Conservation (phyloP, 2,329 filamentous ascomycete species). For the Lasiodiplodia theobromae region DNA sequence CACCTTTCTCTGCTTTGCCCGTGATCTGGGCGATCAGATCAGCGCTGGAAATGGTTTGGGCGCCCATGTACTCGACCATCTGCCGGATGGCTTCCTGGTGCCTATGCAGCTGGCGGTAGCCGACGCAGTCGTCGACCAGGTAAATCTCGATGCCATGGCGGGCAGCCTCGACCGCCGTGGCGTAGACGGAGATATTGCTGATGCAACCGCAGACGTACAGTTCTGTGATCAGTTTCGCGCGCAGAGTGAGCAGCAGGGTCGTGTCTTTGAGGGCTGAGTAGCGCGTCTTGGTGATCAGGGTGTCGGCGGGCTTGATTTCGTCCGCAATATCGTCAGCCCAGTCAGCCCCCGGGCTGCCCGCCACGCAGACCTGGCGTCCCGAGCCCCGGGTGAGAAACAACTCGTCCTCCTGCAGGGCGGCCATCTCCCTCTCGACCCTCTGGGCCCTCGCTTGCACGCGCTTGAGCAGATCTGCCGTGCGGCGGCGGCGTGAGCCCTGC, state of each 20-base stretch:
- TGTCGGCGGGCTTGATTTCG: slow-evolving; percentile 61
- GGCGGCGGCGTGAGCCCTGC: slow-evolving; percentile 41
- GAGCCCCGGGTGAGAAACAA: slow-evolving; percentile 52
- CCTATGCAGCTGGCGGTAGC: slow-evolving; percentile 73
- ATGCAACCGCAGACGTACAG: slow-evolving; percentile 88
- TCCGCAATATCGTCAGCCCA: slow-evolving; percentile 58
- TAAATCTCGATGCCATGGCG: slow-evolving; percentile 87
- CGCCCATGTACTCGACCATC: slow-evolving; percentile 78
- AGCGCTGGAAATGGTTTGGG: slow-evolving; percentile 66
- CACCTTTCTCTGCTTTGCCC: slow-evolving; percentile 21
- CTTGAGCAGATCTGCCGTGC: slow-evolving; percentile 47
- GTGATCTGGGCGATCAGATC: slow-evolving; percentile 60
- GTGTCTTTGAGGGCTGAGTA: slow-evolving; percentile 88
- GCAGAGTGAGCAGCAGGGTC: slow-evolving; percentile 74
- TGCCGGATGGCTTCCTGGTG: slow-evolving; percentile 74
- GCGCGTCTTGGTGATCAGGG: slow-evolving; percentile 71
- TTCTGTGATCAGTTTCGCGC: slow-evolving; percentile 87
- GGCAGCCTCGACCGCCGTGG: slow-evolving; percentile 89
- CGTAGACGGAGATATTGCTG: slow-evolving; percentile 87
- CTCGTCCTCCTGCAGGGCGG: slow-evolving; percentile 49
- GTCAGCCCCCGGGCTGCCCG: slow-evolving; percentile 55
- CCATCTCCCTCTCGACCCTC: slow-evolving; percentile 24
- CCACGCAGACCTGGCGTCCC: slow-evolving; percentile 50
- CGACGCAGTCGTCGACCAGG: slow-evolving; percentile 86
- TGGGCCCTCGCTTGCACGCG: slow-evolving; percentile 43